Percentiles rank a stretch among this genome's conserved stretches.
Evolutionary conservation across 495 filamentous ascomycete species (phyloP).

Genomic region (Corynascus novoguineensis): DNA sequence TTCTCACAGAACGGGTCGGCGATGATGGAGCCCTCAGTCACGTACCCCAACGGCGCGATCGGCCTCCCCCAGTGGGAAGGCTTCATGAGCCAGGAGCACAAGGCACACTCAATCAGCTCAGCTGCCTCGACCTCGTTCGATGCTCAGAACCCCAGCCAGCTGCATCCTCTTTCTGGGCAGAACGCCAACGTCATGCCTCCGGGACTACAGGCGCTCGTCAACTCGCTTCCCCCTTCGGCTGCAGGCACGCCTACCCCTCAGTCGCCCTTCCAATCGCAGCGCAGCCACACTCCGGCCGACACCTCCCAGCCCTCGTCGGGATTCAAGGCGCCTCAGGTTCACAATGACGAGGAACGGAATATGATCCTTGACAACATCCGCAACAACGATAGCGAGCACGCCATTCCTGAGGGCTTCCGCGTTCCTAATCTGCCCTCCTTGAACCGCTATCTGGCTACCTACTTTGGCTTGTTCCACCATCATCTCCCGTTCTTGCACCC

Average conservation of each 20-base stretch:
- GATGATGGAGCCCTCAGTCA: conserved; percentile 63
- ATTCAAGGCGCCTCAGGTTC: conserved; percentile 62
- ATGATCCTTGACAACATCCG: conserved; percentile 81
- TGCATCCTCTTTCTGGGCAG: conserved; percentile 63
- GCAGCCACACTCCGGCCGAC: conserved; percentile 59
- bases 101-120: conserved; percentile 61
- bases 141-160: conserved; percentile 54
- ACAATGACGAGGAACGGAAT: conserved; percentile 73
- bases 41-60: conserved; percentile 66
- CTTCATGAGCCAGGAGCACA: conserved; percentile 65
- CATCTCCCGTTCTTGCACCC: conserved; percentile 96
- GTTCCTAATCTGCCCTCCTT: conserved; percentile 69
- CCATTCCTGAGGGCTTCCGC: conserved; percentile 84
- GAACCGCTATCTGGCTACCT: conserved; percentile 88
- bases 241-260: conserved; percentile 74
- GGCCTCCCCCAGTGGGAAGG: conserved; percentile 85
- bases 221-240: conserved; percentile 62
- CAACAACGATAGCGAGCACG: conserved; percentile 66
- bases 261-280: conserved; percentile 54
- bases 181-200: conserved; percentile 56
- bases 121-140: conserved; percentile 63
- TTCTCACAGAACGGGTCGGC: conserved; percentile 65
- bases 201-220: conserved; percentile 60
- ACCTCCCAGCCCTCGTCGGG: conserved; percentile 54
- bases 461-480: conserved; percentile 96